These are phyloP conservation scores for Kodamaea laetipori DNA, from an alignment of 805 yeast genomes.

Conservation along the genomic window DNA sequence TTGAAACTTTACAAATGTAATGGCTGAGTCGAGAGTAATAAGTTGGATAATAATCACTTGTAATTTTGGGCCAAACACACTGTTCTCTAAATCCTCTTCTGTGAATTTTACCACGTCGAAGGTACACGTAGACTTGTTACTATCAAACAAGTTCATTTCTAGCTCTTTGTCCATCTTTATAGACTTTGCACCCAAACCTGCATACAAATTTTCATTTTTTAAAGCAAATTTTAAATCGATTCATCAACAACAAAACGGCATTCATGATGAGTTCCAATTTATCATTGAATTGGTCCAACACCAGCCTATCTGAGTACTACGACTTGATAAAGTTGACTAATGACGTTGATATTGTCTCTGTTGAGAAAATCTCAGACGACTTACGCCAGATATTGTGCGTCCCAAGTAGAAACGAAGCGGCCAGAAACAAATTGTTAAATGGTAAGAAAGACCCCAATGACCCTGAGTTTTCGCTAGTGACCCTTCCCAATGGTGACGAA, in stretches of 20 bases:
- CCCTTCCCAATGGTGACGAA: constrained; percentile 58
- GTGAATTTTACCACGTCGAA: no score
- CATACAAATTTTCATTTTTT: constrained; percentile 2
- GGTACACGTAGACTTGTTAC: no score
- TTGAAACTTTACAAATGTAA: no score
- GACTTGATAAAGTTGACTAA: constrained; percentile 37
- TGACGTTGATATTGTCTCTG: constrained; percentile 24
- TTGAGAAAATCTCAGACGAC: constrained; percentile 45
- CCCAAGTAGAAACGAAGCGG: constrained; percentile 46
- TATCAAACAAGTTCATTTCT: no score
- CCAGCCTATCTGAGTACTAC: constrained; percentile 27
- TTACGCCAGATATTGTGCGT: constrained; percentile 43
- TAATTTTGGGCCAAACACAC: no score
- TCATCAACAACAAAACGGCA: constrained; percentile 11
- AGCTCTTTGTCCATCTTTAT: no score
- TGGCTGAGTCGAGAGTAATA: no score
- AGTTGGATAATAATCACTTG: no score
- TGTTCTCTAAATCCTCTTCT: no score
- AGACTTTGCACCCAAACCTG: not conserved
- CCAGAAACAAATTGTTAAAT: constrained; percentile 48
- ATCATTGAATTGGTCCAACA: constrained; percentile 28
- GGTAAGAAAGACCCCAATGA: constrained; percentile 19
- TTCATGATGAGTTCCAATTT: constrained; percentile 31
- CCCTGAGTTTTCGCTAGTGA: constrained; percentile 27
- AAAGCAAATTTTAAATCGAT: not conserved